These are phyloP conservation scores for Apocynum venetum DNA, from an alignment of 257 asterid species.

Conservation along the genomic window DNA sequence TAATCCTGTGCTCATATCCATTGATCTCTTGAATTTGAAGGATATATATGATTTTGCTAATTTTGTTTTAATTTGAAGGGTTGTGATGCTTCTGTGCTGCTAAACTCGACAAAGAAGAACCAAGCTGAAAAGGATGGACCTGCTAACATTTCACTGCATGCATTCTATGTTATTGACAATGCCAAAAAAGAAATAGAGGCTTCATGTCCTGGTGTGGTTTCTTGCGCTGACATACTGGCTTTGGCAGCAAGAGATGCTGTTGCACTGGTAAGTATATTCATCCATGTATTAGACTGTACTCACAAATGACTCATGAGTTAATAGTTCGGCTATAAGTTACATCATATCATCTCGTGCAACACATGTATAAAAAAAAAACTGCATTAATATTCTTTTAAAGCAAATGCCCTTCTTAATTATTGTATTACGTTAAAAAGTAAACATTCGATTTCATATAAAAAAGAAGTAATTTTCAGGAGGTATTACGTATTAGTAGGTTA, in stretches of 20 bases:
- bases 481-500: too few relatives aligned
- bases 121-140: conserved; percentile 76
- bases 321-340: too few relatives aligned
- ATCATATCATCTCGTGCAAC: too few relatives aligned
- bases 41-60: not conserved
- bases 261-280: conserved; percentile 48
- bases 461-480: too few relatives aligned
- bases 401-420: too few relatives aligned
- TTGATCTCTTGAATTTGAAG: not conserved
- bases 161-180: conserved; percentile 67
- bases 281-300: too few relatives aligned
- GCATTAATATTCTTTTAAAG: too few relatives aligned
- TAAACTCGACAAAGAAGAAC: conserved; percentile 42
- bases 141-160: conserved; percentile 75
- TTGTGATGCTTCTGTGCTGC: conserved; percentile 80
- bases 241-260: conserved; percentile 82
- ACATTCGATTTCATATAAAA: too few relatives aligned
- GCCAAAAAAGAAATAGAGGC: conserved; percentile 62
- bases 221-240: conserved; percentile 84
- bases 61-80: conserved; percentile 40
- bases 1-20: not conserved
- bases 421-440: too few relatives aligned
- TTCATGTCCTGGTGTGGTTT: conserved; percentile 73
- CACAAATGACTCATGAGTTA: too few relatives aligned
- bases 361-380: too few relatives aligned